Evolutionary conservation across 768 basidiomycete genomes (phyloP).

Genomic region (Leucosporidium scottii): DNA sequence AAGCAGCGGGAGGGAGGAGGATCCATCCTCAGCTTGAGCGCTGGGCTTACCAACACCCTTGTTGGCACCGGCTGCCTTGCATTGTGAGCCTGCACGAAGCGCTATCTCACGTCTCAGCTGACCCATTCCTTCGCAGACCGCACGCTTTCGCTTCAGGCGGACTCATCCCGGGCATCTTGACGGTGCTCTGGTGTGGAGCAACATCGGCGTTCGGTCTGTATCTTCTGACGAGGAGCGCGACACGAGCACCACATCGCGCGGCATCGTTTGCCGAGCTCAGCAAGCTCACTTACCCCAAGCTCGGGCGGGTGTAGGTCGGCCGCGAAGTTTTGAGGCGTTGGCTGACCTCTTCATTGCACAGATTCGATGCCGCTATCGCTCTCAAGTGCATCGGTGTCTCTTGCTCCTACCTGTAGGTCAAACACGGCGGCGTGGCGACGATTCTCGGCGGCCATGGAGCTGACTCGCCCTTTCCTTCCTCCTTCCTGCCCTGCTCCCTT

Average conservation of each 20-base stretch:
- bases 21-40: background rate
- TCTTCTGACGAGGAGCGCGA: slow-evolving; percentile 75
- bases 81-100: background rate
- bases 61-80: slow-evolving; percentile 23
- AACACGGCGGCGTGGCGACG: slow-evolving; percentile 10
- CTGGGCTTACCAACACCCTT: slow-evolving; percentile 8
- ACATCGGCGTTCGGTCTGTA: slow-evolving; percentile 81
- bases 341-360: slow-evolving; percentile 36
- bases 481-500: background rate
- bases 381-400: slow-evolving; percentile 96
- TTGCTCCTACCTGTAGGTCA: slow-evolving; percentile 57
- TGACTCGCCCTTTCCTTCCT: too few species aligned
- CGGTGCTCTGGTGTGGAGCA: slow-evolving; percentile 70
- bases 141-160: slow-evolving; percentile 82
- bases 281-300: slow-evolving; percentile 75
- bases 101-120: background rate
- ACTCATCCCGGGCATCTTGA: slow-evolving; percentile 79
- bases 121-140: slow-evolving; percentile 15
- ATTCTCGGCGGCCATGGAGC: slow-evolving; percentile 6
- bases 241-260: slow-evolving; percentile 61
- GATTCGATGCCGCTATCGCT: slow-evolving; percentile 85
- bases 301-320: slow-evolving; percentile 20
- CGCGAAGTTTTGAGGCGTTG: background rate
- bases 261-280: slow-evolving; percentile 78
- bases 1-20: background rate